Conservation (phyloP, 805 yeast species). For the Candida tammaniensis region DNA sequence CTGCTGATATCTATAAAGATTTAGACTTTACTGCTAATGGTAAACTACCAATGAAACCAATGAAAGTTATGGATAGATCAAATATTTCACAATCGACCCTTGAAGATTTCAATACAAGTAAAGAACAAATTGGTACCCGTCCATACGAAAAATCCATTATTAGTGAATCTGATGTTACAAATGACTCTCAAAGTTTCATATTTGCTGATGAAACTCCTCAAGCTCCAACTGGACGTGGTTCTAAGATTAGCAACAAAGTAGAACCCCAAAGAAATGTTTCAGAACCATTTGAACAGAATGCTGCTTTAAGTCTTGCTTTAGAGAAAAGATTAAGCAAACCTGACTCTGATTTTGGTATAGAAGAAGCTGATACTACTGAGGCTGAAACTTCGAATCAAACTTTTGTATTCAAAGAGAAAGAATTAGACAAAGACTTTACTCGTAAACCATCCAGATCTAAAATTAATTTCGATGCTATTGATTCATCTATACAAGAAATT, state of each 20-base stretch:
- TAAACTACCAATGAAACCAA: slow-evolving; percentile 39
- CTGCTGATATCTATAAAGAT: slow-evolving; percentile 25
- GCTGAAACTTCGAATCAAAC: slow-evolving; percentile 14
- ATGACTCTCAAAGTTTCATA: slow-evolving; percentile 18
- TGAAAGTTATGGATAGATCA: slow-evolving; percentile 29
- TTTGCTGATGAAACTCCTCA: slow-evolving; percentile 6
- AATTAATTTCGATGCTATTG: slow-evolving; percentile 16
- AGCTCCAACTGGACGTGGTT: not conserved
- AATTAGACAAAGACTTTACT: no score
- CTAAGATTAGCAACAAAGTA: no score
- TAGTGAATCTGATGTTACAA: slow-evolving; percentile 9
- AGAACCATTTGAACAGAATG: slow-evolving; percentile 25
- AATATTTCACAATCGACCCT: slow-evolving; percentile 8
- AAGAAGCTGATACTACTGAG: slow-evolving; percentile 33
- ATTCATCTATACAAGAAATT: slow-evolving; percentile 38
- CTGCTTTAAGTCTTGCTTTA: slow-evolving; percentile 23
- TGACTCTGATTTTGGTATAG: slow-evolving; percentile 26
- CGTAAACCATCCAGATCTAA: slow-evolving; percentile 1
- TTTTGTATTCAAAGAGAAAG: no score
- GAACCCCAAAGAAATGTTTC: slow-evolving; percentile 15
- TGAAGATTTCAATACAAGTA: slow-evolving; percentile 4
- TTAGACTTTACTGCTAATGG: slow-evolving; percentile 44
- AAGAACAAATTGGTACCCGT: not conserved
- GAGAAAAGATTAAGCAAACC: slow-evolving; percentile 18
- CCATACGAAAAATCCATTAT: no score